Percentiles rank a stretch among this genome's conserved stretches.
phyloP scores from a whole-genome alignment of 116 monocot genomes.

The Phalaenopsis hybrid region DNA sequence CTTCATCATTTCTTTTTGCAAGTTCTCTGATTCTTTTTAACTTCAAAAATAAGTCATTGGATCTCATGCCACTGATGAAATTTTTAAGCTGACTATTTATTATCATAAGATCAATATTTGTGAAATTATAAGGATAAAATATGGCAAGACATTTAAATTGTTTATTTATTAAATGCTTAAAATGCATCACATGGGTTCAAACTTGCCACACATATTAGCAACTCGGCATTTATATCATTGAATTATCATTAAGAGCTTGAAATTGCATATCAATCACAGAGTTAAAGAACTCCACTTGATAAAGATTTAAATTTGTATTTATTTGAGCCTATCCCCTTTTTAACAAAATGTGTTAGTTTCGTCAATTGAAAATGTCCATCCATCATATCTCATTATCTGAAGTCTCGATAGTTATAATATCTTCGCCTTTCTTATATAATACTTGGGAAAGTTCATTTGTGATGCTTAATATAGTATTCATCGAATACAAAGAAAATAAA shows the following conservation, averaged over 20 bases:
- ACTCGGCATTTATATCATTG: neutral
- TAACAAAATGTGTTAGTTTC: neutral
- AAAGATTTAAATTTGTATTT: neutral
- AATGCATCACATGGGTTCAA: neutral
- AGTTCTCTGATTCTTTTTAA: neutral
- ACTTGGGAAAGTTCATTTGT: neutral
- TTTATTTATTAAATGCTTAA: constrained; percentile 5
- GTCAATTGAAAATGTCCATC: neutral
- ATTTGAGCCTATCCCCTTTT: neutral
- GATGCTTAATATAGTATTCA: too few relatives aligned
- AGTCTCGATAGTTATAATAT: neutral
- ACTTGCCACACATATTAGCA: constrained; percentile 1
- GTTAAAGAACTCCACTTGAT: neutral
- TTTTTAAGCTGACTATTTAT: neutral
- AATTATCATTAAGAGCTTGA: constrained; percentile 11
- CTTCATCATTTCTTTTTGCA: constrained; percentile 2
- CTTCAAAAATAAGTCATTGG: neutral
- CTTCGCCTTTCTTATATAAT: neutral
- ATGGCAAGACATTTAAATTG: neutral
- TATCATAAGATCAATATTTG: neutral
- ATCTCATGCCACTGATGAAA: neutral
- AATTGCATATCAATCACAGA: constrained; percentile 2
- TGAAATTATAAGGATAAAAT: neutral
- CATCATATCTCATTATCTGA: neutral
- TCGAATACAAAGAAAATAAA: too few relatives aligned